These are phyloP conservation scores for Leavenworthia alabamica DNA, from an alignment of 345 rosid genomes.

Conservation along the genomic window DNA sequence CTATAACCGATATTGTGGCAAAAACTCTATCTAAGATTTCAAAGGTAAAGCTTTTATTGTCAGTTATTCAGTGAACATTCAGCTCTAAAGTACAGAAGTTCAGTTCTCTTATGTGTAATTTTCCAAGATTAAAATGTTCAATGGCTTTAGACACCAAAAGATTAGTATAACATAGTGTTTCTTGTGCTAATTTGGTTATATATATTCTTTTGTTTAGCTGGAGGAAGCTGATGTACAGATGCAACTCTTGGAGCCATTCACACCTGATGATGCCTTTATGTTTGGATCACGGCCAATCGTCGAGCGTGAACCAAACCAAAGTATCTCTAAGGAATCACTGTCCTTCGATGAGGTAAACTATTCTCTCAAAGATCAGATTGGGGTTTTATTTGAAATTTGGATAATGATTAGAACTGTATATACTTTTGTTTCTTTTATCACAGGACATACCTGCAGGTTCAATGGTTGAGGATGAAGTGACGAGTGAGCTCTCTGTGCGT, in stretches of 20 bases:
- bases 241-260: constrained; percentile 69
- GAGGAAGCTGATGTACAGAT: constrained; percentile 50
- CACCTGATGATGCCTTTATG: constrained; percentile 80
- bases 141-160: neutral
- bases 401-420: neutral
- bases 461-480: constrained; percentile 57
- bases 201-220: constrained; percentile 40
- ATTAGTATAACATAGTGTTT: neutral
- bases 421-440: constrained; percentile 5
- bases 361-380: constrained; percentile 8
- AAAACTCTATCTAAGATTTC: constrained; percentile 43
- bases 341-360: constrained; percentile 77
- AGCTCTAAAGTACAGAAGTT: neutral
- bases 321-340: constrained; percentile 60
- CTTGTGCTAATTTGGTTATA: constrained; percentile 5
- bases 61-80: neutral
- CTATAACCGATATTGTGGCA: constrained; percentile 42
- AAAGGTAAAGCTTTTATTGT: constrained; percentile 42
- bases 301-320: constrained; percentile 42
- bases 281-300: constrained; percentile 48
- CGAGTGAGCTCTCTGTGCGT: constrained; percentile 68
- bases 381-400: neutral
- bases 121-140: neutral
- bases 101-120: neutral
- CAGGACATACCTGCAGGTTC: constrained; percentile 59